Evolutionary conservation across 306 rosid genomes (phyloP).

Genomic region (Castanea mollissima): DNA sequence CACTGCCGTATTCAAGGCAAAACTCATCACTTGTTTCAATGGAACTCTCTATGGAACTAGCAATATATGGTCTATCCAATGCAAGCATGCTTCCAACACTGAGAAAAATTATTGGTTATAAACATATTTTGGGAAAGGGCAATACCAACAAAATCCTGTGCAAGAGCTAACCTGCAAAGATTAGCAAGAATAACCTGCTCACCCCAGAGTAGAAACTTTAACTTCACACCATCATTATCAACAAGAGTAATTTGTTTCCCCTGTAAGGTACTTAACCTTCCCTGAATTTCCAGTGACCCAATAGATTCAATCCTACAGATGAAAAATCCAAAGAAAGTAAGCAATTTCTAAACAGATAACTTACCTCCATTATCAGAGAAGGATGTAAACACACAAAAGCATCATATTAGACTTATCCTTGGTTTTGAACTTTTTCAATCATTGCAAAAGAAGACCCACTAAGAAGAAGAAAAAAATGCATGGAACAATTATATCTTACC

Average conservation of each 20-base stretch:
- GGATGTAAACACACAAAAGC: not conserved
- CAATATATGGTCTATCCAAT: slow-evolving; percentile 72
- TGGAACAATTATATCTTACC: slow-evolving; percentile 37
- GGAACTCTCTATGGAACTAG: slow-evolving; percentile 45
- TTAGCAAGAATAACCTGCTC: slow-evolving; percentile 80
- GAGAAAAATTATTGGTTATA: slow-evolving; percentile 18
- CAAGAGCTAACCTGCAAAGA: slow-evolving; percentile 69
- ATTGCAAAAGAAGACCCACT: not conserved
- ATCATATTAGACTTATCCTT: not conserved
- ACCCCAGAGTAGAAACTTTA: slow-evolving; percentile 79
- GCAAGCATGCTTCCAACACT: slow-evolving; percentile 93
- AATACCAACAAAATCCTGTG: slow-evolving; percentile 5
- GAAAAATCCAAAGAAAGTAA: slow-evolving; percentile 13
- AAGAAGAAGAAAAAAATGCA: not conserved
- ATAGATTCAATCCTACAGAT: slow-evolving; percentile 66
- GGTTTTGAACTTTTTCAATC: slow-evolving; percentile 10
- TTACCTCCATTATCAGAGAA: not conserved
- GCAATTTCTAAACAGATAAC: not conserved
- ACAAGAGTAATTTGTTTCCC: slow-evolving; percentile 71
- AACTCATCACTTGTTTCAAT: slow-evolving; percentile 46
- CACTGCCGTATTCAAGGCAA: slow-evolving; percentile 90
- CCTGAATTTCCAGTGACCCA: slow-evolving; percentile 58
- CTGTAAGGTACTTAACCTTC: slow-evolving; percentile 44
- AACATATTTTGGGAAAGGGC: slow-evolving; percentile 1
- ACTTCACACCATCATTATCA: slow-evolving; percentile 56